Percentiles rank a stretch among this genome's conserved stretches.
phyloP scores from a whole-genome alignment of 768 basidiomycete genomes.

The Tricholomella constricta region DNA sequence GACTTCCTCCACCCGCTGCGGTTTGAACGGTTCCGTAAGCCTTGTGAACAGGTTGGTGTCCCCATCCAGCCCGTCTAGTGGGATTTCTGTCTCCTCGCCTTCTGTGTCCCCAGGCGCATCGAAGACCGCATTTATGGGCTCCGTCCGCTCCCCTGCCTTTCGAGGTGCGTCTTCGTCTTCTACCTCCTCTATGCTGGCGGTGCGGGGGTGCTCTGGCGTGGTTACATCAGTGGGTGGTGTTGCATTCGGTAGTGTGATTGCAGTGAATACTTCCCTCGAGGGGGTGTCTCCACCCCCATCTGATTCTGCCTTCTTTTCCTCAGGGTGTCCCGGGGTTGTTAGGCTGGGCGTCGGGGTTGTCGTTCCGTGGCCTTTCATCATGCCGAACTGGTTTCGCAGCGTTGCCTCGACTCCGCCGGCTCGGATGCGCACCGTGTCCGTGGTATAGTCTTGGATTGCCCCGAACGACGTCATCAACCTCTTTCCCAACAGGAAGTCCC shows the following conservation, averaged over 20 bases:
- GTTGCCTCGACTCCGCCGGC: neutral
- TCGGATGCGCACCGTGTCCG: constrained; percentile 13
- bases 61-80: neutral
- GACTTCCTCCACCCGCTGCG: constrained; percentile 21
- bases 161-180: too few relatives aligned
- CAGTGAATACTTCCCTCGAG: too few relatives aligned
- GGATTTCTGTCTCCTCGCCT: neutral
- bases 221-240: too few relatives aligned
- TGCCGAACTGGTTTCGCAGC: neutral
- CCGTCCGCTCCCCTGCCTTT: too few relatives aligned
- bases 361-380: neutral
- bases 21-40: constrained; percentile 25
- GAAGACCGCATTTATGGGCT: neutral
- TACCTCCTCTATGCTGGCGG: too few relatives aligned
- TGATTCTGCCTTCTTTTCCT: too few relatives aligned
- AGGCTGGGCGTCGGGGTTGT: too few relatives aligned
- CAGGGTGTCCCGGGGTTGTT: too few relatives aligned
- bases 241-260: too few relatives aligned
- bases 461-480: constrained; percentile 21
- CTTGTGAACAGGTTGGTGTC: constrained; percentile 22
- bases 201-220: too few relatives aligned
- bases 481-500: constrained; percentile 32
- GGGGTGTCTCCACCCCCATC: too few relatives aligned
- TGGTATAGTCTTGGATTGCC: constrained; percentile 25
- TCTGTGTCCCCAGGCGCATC: neutral